A percentile compares a stretch with the other conserved stretches of the same genome.
Evolutionary conservation across 768 basidiomycete genomes (phyloP).

Genomic region (Leccinum sublutescens): DNA sequence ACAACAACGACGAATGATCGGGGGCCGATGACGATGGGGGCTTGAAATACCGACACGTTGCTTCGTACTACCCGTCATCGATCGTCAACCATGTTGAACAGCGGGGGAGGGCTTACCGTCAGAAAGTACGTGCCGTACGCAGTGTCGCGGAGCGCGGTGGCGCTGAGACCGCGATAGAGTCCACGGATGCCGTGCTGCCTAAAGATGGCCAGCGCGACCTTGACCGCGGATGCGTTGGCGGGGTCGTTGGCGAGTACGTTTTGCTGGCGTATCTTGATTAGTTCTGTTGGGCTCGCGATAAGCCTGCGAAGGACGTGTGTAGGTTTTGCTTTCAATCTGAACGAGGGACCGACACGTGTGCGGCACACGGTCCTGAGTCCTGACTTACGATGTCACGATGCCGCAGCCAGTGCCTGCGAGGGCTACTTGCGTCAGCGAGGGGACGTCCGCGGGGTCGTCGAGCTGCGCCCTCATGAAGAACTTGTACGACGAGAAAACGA

Average conservation of each 20-base stretch:
- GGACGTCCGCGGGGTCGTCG: constrained; percentile 42
- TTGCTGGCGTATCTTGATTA: constrained; percentile 86
- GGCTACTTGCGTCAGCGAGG: constrained; percentile 68
- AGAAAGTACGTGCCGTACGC: constrained; percentile 88
- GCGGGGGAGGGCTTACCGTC: constrained; percentile 46
- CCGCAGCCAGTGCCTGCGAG: constrained; percentile 83
- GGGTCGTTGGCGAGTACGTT: constrained; percentile 38
- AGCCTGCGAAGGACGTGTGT: constrained; percentile 40
- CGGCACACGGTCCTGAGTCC: not conserved
- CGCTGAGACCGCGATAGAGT: constrained; percentile 72
- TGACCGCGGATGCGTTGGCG: constrained; percentile 44
- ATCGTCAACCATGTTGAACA: not conserved
- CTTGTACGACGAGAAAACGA: constrained; percentile 84
- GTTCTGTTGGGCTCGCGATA: constrained; percentile 80
- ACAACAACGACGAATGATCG: constrained; percentile 38
- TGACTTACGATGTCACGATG: constrained; percentile 68
- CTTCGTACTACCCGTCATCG: constrained; percentile 54
- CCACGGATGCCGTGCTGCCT: constrained; percentile 57
- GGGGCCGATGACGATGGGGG: constrained; percentile 12
- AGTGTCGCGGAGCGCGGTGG: constrained; percentile 73
- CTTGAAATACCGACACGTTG: constrained; percentile 51
- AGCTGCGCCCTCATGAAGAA: constrained; percentile 72
- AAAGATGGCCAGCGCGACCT: constrained; percentile 57
- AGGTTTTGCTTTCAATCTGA: not conserved
- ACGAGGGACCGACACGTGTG: not conserved